phyloP scores from a whole-genome alignment of 441 rosid species.

The Pelargonium cotyledonis region DNA sequence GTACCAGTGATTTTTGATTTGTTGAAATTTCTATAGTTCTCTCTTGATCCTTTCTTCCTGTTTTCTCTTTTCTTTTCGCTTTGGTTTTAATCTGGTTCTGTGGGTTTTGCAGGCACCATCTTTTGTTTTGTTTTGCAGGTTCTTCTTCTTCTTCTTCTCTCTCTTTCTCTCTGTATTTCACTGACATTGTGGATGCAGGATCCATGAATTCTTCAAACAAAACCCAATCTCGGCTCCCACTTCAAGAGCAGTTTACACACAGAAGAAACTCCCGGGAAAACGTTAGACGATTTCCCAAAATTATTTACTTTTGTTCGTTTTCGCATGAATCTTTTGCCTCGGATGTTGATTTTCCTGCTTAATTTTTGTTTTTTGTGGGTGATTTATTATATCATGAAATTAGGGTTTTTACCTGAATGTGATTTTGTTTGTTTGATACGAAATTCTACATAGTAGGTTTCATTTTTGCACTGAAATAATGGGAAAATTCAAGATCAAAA shows the following conservation, averaged over 20 bases:
- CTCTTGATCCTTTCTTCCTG: neutral
- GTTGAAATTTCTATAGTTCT: neutral
- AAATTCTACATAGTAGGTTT: neutral
- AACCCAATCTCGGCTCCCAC: slow-evolving; percentile 42
- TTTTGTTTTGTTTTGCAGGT: slow-evolving; percentile 3
- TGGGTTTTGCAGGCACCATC: too few relatives aligned
- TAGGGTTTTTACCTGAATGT: neutral
- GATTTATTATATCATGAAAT: neutral
- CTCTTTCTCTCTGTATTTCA: neutral
- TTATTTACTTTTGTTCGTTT: neutral
- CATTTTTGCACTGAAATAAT: neutral
- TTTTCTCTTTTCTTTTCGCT: neutral
- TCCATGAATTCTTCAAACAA: slow-evolving; percentile 32
- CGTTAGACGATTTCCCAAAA: slow-evolving; percentile 18
- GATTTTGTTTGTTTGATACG: neutral
- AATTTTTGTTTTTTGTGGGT: too few relatives aligned
- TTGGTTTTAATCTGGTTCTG: neutral
- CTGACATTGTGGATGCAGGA: slow-evolving; percentile 45
- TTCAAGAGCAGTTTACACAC: slow-evolving; percentile 43
- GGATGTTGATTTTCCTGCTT: neutral
- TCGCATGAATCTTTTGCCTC: neutral
- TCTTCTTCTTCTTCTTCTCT: neutral
- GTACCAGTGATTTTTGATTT: neutral
- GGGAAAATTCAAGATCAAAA: neutral
- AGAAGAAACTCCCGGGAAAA: slow-evolving; percentile 49